Base-by-base conservation (phyloP, 2,329 filamentous ascomycete genomes). In the Fusarium pseudoanthophilum region DNA sequence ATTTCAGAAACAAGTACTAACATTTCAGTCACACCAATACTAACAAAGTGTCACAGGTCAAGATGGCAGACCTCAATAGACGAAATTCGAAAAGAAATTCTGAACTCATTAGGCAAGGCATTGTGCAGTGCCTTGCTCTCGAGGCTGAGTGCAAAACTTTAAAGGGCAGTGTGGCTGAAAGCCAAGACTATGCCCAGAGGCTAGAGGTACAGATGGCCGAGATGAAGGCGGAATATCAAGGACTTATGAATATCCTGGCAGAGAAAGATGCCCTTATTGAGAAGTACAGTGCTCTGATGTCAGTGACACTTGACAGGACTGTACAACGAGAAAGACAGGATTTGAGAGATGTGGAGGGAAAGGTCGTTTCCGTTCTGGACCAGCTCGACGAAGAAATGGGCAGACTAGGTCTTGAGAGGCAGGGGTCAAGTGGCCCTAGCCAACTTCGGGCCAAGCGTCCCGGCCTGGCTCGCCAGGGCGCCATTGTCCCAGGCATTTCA, bases 241-340 rank as follows among this genome's bases (percentile, higher is more conserved):
- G 30, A 3, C 8, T 51, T 1, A 20, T 34, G 3, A 20, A 20
- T 11, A 5, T 24, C 0, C 6, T 34, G 6, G 11, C 11, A 0
- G 48, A 34, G 18, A 51, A 51, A 2, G 48, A 51, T 15, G 13
- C 48, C 6, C 30, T 51, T 5, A 51, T 51, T 0, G 30, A 51
- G 2, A 34, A 0, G 1, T 51, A 51, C 9, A 51, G 30, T 15
- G 16, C 6, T 2, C 13, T 24, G 1, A 11, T 34, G 16, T 34
- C 48, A 0, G 20, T 5, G 2, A 34, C 13, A 0, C 1, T 24
- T 1, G 30, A 34, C 4, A 20, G 2, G 7, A 24, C 4, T 6
- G 10, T 34, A 6, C 2, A 11, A 2, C 48, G 11, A 1, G 48
- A 52, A 2, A 13, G 11, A 4, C n/a, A 26, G 4, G 30, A 4